These are phyloP conservation scores for Phytophthora multivora DNA, from an alignment of 352 stramenopile species.

Conservation along the genomic window DNA sequence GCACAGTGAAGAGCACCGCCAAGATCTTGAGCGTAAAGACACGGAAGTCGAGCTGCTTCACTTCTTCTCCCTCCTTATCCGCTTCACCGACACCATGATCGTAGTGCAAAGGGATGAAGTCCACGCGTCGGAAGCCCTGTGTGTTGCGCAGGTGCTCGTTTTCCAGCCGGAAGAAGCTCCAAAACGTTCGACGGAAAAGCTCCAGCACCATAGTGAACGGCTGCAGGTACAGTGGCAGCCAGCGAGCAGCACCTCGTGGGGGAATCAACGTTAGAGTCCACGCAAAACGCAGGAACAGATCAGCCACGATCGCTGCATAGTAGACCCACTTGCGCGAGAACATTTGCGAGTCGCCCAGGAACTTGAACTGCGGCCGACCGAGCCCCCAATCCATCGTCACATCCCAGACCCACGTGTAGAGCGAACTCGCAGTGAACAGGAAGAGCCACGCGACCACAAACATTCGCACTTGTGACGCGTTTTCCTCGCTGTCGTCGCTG, in stretches of 20 bases:
- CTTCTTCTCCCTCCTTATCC: slow-evolving; percentile 42
- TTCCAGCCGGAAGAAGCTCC: slow-evolving; percentile 87
- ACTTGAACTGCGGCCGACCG: slow-evolving; percentile 75
- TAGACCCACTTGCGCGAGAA: slow-evolving; percentile 84
- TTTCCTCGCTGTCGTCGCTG: slow-evolving; percentile 25
- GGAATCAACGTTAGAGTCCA: slow-evolving; percentile 86
- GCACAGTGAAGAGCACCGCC: slow-evolving; percentile 46
- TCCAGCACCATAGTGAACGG: slow-evolving; percentile 88
- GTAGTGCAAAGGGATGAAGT: slow-evolving; percentile 88
- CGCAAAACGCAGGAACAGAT: slow-evolving; percentile 83
- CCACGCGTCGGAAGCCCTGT: slow-evolving; percentile 78
- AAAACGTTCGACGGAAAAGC: slow-evolving; percentile 85
- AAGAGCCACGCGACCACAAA: slow-evolving; percentile 80
- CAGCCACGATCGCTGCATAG: slow-evolving; percentile 75
- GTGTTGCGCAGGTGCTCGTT: slow-evolving; percentile 90
- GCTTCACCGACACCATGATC: slow-evolving; percentile 69
- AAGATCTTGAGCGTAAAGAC: slow-evolving; percentile 61
- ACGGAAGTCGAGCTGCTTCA: slow-evolving; percentile 48
- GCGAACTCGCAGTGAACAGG: slow-evolving; percentile 78
- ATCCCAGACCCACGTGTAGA: slow-evolving; percentile 87
- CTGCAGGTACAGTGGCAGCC: slow-evolving; percentile 80
- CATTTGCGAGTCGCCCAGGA: slow-evolving; percentile 84
- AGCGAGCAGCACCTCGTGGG: slow-evolving; percentile 54
- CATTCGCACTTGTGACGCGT: slow-evolving; percentile 29
- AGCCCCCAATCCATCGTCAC: slow-evolving; percentile 90